Evolutionary conservation across 2,329 filamentous ascomycete genomes (phyloP), one percentile per base, ranked within the genome.

Genomic region (Nothophaeocryptopus gaeumannii): DNA sequence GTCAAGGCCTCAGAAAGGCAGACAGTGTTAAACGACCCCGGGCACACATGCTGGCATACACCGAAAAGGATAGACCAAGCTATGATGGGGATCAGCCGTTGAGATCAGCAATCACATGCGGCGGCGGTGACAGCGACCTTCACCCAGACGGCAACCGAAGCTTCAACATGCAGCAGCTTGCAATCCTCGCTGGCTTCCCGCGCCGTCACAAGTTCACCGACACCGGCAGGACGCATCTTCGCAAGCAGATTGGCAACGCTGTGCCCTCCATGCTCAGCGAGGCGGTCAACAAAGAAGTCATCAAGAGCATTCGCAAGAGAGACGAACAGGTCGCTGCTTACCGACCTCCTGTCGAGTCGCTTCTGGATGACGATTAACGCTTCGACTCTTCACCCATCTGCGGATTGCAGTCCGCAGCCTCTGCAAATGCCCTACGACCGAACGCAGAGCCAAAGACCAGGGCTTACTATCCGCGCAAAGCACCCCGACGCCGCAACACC

Each of bases 161-260:
- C 0, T 85, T 86, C 40, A 91, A 85, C 0, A 64, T 80, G 3
- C 76, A 84, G 1, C 89, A 95, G 63, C 76, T 9, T 9, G 30
- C 40, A 3, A 30, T 33, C 8, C 30, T 43, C 5, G 30, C 32
- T 5, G 40, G 40, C 1, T 43, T 81, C 16, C 86, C 88, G 0
- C 75, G 75, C 2, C 65, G 93, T 0, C 85, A 89, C 56, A 84
- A 83, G 0, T 93, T 93, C 45, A 85, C 86, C 0, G 52, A 69
- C 0, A 63, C 71, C 2, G 85, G 88, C 45, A 35, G 20, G 30
- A 9, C 12, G 0, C 64, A 67, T 11, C 70, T 80, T 12, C 78
- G 63, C 57, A 78, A 74, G 55, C 86, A 90, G 64, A 87, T 92
- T 55, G 88, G 88, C 0, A 92, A 93, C 61, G 88, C 88, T 0